A percentile compares a stretch with the other conserved stretches of the same genome.
Conservation (phyloP, 768 basidiomycete genomes). For the Leccinum imitatum region DNA sequence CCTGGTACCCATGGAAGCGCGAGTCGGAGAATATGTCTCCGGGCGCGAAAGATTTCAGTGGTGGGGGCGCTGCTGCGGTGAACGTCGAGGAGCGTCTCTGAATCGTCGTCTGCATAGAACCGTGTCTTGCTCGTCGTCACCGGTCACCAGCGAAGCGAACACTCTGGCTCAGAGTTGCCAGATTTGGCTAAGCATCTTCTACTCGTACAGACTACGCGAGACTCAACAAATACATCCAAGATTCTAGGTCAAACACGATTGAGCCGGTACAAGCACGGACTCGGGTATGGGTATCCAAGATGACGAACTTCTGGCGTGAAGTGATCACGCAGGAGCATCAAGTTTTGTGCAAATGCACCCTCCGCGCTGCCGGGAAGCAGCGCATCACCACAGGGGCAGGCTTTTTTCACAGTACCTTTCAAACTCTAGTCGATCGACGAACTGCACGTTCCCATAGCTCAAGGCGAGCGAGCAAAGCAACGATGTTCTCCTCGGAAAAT, state of each 20-base stretch:
- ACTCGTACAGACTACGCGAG: neutral
- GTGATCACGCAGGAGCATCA: neutral
- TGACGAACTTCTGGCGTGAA: neutral
- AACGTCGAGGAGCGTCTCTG: conserved; percentile 31
- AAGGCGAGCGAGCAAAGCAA: conserved; percentile 26
- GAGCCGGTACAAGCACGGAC: neutral
- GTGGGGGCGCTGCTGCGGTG: conserved; percentile 4
- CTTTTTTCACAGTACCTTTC: neutral
- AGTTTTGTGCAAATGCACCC: neutral
- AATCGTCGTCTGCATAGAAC: conserved; percentile 24
- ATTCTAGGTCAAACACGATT: neutral
- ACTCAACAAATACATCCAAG: neutral
- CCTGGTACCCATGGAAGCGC: conserved; percentile 43
- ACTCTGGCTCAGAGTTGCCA: conserved; percentile 1
- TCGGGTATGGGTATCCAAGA: neutral
- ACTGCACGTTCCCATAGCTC: conserved; percentile 30
- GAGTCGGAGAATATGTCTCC: conserved; percentile 42
- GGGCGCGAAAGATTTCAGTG: conserved; percentile 6
- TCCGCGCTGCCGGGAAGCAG: neutral
- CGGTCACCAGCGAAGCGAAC: neutral
- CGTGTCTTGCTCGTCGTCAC: neutral
- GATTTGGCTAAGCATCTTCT: conserved; percentile 1
- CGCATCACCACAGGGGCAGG: neutral
- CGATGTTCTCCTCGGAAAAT: conserved; percentile 28
- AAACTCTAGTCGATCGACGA: conserved; percentile 19